Percentiles rank a stretch among this genome's conserved stretches.
These are phyloP conservation scores for Alternaria brassicae DNA, from an alignment of 2,329 filamentous ascomycete species.

Conservation along the genomic window DNA sequence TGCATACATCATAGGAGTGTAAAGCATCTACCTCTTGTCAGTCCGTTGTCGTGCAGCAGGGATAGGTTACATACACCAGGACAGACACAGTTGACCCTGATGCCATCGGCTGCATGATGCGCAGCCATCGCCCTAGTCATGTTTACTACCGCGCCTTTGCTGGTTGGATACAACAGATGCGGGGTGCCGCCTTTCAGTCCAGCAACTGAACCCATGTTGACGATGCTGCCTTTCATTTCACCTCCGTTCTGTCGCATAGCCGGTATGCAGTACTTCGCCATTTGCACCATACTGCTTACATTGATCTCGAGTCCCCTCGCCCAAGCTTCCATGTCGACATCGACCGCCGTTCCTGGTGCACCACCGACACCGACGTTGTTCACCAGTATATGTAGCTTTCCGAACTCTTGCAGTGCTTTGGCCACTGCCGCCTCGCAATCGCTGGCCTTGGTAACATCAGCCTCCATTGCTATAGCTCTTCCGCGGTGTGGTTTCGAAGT, in stretches of 20 bases:
- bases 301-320: constrained; percentile 66
- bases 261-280: constrained; percentile 68
- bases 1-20: constrained; percentile 64
- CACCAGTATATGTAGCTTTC: constrained; percentile 67
- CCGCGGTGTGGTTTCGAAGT: constrained; percentile 43
- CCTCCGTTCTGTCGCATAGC: constrained; percentile 63
- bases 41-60: background rate
- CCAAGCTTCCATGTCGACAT: constrained; percentile 67
- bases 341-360: constrained; percentile 64
- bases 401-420: constrained; percentile 58
- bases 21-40: constrained; percentile 52
- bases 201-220: constrained; percentile 70
- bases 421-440: constrained; percentile 59
- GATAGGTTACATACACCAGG: constrained; percentile 48
- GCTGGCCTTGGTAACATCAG: constrained; percentile 62
- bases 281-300: constrained; percentile 69
- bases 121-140: constrained; percentile 65
- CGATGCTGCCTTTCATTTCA: constrained; percentile 58
- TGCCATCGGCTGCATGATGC: constrained; percentile 60
- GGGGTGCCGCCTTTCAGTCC: constrained; percentile 63
- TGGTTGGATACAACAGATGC: constrained; percentile 61
- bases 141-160: constrained; percentile 63
- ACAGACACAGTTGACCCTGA: constrained; percentile 64
- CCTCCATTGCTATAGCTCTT: constrained; percentile 55
- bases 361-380: constrained; percentile 71